A percentile compares a stretch with the other conserved stretches of the same genome.
These are phyloP conservation scores for Gyrodon lividus DNA, from an alignment of 768 basidiomycete genomes.

Conservation along the genomic window DNA sequence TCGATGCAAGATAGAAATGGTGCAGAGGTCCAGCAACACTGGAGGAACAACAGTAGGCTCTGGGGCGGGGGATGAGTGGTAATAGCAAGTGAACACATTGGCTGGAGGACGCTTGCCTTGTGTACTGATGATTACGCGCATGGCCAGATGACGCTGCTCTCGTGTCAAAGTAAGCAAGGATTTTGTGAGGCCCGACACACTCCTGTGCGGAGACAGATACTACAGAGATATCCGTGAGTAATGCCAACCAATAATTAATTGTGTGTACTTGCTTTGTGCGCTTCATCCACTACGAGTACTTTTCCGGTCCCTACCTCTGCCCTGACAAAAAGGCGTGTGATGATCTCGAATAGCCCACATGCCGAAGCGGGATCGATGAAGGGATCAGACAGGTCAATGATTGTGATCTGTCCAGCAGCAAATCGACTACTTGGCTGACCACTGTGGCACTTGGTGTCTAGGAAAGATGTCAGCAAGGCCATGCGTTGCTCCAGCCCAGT, in stretches of 20 bases:
- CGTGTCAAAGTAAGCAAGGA: slow-evolving; percentile 58
- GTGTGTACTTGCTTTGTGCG: slow-evolving; percentile 56
- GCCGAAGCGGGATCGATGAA: slow-evolving; percentile 69
- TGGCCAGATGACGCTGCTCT: slow-evolving; percentile 69
- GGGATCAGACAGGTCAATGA: slow-evolving; percentile 71
- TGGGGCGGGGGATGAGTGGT: slow-evolving; percentile 34
- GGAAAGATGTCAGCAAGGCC: slow-evolving; percentile 57
- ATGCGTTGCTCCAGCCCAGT: slow-evolving; percentile 62
- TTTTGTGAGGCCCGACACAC: slow-evolving; percentile 54
- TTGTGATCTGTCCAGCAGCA: slow-evolving; percentile 55
- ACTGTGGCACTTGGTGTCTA: slow-evolving; percentile 32
- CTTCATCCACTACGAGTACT: slow-evolving; percentile 71
- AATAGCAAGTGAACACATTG: not conserved
- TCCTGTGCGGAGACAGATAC: slow-evolving; percentile 55
- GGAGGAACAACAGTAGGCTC: slow-evolving; percentile 75
- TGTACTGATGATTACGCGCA: slow-evolving; percentile 72
- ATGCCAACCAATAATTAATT: not conserved
- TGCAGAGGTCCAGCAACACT: slow-evolving; percentile 64
- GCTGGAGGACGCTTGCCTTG: slow-evolving; percentile 47
- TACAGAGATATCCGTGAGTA: slow-evolving; percentile 24
- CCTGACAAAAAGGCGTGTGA: slow-evolving; percentile 63
- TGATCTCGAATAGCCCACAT: slow-evolving; percentile 69
- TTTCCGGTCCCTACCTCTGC: slow-evolving; percentile 61
- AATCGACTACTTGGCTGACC: slow-evolving; percentile 39
- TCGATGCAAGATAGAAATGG: slow-evolving; percentile 63